phyloP scores from a whole-genome alignment of 179 eudicot species.

The Vitellaria paradoxa region DNA sequence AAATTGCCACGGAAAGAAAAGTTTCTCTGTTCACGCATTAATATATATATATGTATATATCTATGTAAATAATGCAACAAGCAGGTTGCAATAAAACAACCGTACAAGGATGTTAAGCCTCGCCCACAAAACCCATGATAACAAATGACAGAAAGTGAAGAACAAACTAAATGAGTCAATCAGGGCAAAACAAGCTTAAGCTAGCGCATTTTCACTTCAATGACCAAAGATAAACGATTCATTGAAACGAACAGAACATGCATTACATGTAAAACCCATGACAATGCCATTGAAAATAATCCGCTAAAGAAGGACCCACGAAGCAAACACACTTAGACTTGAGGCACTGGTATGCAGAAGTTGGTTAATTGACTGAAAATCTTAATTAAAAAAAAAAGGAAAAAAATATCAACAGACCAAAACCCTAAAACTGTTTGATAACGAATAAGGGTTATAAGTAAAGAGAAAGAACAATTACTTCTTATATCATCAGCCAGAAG shows the following conservation, averaged over 20 bases:
- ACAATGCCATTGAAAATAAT: neutral
- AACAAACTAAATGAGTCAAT: neutral
- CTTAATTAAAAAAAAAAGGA: neutral
- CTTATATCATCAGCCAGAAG: neutral
- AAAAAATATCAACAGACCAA: neutral
- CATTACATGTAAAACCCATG: neutral
- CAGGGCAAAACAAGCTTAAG: neutral
- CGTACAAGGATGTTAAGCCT: neutral
- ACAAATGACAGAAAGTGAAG: neutral
- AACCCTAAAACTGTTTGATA: constrained; percentile 10
- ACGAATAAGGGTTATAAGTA: neutral
- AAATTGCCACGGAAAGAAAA: neutral
- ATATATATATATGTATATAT: neutral
- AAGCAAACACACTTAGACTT: neutral
- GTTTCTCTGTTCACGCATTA: neutral
- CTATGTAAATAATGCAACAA: neutral
- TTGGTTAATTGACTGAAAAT: neutral
- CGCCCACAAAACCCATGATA: neutral
- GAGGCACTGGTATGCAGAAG: neutral
- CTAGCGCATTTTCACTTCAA: neutral
- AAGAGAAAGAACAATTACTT: neutral
- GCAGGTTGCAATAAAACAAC: neutral
- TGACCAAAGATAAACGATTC: neutral
- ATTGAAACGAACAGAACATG: neutral
- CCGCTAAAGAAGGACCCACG: neutral